phyloP scores from a whole-genome alignment of 2,329 filamentous ascomycete species.

The Sporothrix pseudoabietina region DNA sequence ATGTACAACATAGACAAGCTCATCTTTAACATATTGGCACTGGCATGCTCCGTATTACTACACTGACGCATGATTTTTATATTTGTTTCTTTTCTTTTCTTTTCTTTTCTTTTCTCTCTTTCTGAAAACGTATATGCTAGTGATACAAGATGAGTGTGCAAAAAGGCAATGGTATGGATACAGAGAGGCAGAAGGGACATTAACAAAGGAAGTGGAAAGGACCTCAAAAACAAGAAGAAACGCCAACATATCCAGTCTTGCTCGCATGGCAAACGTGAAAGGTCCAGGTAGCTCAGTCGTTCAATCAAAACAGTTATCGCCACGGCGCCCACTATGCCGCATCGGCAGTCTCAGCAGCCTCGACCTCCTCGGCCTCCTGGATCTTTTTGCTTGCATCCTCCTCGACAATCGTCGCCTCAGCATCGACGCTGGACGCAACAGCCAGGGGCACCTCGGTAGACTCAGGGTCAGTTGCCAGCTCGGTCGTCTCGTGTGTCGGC shows the following conservation, averaged over 20 bases:
- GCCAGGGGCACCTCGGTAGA: constrained; percentile 25
- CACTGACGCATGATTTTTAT: background rate
- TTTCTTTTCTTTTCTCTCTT: background rate
- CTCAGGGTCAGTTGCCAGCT: constrained; percentile 34
- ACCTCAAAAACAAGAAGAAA: background rate
- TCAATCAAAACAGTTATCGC: background rate
- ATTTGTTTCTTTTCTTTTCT: background rate
- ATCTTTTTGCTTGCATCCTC: background rate
- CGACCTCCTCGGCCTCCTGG: background rate
- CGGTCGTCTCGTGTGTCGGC: constrained; percentile 30
- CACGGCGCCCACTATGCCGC: constrained; percentile 7
- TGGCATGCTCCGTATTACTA: too few species aligned
- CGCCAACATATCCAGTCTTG: constrained; percentile 13
- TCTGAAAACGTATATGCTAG: background rate
- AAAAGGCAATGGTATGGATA: constrained; percentile 10
- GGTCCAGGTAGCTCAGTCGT: background rate
- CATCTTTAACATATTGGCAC: background rate
- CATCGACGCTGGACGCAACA: constrained; percentile 25
- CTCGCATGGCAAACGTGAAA: background rate
- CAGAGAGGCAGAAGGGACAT: background rate
- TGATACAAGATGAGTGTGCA: background rate
- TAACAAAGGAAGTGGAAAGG: background rate
- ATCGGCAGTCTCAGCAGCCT: background rate
- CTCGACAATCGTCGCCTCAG: background rate
- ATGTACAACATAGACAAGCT: constrained; percentile 15